A percentile compares a stretch with the other conserved stretches of the same genome.
Evolutionary conservation across 768 basidiomycete genomes (phyloP).

Genomic region (Podaxis rugospora): DNA sequence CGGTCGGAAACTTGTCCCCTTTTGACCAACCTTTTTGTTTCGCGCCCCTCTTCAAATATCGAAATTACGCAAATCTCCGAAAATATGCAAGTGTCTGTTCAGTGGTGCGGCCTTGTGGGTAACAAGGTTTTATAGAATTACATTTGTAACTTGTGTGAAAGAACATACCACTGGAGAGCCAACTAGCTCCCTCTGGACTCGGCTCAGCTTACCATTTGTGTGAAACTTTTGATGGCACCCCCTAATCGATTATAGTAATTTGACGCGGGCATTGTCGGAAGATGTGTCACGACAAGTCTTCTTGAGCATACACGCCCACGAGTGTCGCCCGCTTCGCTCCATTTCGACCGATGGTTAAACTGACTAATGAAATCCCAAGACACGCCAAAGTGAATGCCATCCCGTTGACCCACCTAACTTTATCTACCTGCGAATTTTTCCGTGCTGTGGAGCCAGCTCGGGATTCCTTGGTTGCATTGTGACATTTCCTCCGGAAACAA

Average conservation of each 20-base stretch:
- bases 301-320: not conserved
- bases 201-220: not conserved
- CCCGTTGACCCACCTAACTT: not conserved
- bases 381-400: not conserved
- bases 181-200: not conserved
- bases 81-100: not conserved
- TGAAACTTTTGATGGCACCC: not conserved
- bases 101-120: not conserved
- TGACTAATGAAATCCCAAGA: not conserved
- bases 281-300: not conserved
- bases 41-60: not conserved
- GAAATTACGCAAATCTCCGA: not conserved
- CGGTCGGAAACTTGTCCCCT: slow-evolving; percentile 7
- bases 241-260: not conserved
- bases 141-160: not conserved
- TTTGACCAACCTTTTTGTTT: slow-evolving; percentile 10
- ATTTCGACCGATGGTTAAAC: not conserved
- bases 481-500: not conserved
- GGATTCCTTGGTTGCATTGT: not conserved
- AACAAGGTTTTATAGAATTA: not conserved
- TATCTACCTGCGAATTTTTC: not conserved
- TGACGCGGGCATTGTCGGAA: not conserved
- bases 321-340: not conserved
- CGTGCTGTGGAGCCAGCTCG: not conserved
- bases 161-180: not conserved